Percentiles rank a stretch among this genome's conserved stretches.
Evolutionary conservation across 176 grass and related monocot genomes (phyloP).

Genomic region (Raddia guianensis): DNA sequence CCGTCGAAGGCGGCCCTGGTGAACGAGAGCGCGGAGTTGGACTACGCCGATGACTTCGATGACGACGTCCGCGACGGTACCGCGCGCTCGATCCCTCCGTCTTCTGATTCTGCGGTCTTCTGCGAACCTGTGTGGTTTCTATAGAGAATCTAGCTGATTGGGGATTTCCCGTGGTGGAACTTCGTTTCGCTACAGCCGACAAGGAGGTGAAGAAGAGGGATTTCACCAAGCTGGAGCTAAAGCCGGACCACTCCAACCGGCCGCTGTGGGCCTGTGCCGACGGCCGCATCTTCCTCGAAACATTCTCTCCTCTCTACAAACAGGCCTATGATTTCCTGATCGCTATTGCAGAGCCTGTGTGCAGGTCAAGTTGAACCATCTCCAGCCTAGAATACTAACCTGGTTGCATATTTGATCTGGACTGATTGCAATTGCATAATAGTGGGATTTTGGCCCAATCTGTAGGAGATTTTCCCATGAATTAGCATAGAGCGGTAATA

Average conservation of each 20-base stretch:
- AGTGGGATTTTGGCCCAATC: not conserved
- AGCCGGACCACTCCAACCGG: constrained; percentile 70
- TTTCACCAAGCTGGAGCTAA: constrained; percentile 91
- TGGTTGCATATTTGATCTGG: constrained; percentile 4
- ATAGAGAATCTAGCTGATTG: constrained; percentile 7
- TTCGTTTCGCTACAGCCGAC: constrained; percentile 44
- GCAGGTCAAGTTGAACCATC: constrained; percentile 54
- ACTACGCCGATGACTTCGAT: constrained; percentile 73
- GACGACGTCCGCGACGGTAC: constrained; percentile 80
- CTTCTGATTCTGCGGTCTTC: not conserved
- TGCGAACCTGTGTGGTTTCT: constrained; percentile 31
- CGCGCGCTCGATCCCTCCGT: constrained; percentile 17
- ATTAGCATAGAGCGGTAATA: constrained; percentile 22
- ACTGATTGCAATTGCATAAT: constrained; percentile 6
- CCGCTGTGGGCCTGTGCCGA: constrained; percentile 93
- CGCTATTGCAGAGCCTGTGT: constrained; percentile 90
- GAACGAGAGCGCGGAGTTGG: constrained; percentile 71
- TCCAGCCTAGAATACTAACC: not conserved
- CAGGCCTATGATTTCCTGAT: constrained; percentile 97
- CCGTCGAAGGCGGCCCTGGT: constrained; percentile 56
- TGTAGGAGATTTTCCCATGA: not conserved
- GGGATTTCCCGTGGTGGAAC: constrained; percentile 22
- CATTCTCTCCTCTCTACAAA: constrained; percentile 95
- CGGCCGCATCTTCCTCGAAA: constrained; percentile 89
- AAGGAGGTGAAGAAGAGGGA: constrained; percentile 89